Conservation (phyloP, 2,329 filamentous ascomycete genomes). For the Didymella glomerata region DNA sequence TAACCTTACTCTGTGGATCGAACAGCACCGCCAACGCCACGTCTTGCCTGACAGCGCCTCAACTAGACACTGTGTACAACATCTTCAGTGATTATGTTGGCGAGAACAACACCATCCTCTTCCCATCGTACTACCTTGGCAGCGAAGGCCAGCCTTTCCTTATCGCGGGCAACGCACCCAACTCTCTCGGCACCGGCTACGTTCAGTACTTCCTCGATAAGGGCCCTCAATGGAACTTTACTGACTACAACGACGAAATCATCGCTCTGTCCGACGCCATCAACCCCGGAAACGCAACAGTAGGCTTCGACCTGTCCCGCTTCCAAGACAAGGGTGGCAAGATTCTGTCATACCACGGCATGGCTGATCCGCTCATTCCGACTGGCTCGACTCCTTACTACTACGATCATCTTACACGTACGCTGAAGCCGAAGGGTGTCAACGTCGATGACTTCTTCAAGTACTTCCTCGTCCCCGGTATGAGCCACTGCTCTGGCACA, state of each 20-base stretch:
- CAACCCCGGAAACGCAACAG: slow-evolving; percentile 61
- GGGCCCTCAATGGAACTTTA: slow-evolving; percentile 52
- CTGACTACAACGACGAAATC: slow-evolving; percentile 52
- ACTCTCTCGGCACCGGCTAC: slow-evolving; percentile 50
- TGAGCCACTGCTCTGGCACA: slow-evolving; percentile 55
- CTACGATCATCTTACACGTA: slow-evolving; percentile 56
- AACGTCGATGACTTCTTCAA: slow-evolving; percentile 54
- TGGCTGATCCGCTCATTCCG: slow-evolving; percentile 58
- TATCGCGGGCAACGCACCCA: slow-evolving; percentile 51
- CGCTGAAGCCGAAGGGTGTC: slow-evolving; percentile 47
- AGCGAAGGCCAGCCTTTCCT: slow-evolving; percentile 51
- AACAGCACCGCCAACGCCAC: slow-evolving; percentile 44
- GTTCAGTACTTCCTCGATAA: slow-evolving; percentile 54
- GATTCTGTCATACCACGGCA: slow-evolving; percentile 55
- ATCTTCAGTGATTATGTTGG: slow-evolving; percentile 55
- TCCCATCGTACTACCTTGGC: slow-evolving; percentile 52
- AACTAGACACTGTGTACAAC: slow-evolving; percentile 54
- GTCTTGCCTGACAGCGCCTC: slow-evolving; percentile 55
- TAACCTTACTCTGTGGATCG: slow-evolving; percentile 49
- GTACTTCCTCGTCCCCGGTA: slow-evolving; percentile 56
- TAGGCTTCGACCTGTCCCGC: slow-evolving; percentile 58
- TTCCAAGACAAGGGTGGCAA: slow-evolving; percentile 57
- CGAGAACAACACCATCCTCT: slow-evolving; percentile 54
- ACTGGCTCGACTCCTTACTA: slow-evolving; percentile 62
- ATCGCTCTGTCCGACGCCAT: slow-evolving; percentile 51